Evolutionary conservation across 768 basidiomycete genomes (phyloP), one percentile per base, ranked within the genome.

Genomic region (Mycena venus): DNA sequence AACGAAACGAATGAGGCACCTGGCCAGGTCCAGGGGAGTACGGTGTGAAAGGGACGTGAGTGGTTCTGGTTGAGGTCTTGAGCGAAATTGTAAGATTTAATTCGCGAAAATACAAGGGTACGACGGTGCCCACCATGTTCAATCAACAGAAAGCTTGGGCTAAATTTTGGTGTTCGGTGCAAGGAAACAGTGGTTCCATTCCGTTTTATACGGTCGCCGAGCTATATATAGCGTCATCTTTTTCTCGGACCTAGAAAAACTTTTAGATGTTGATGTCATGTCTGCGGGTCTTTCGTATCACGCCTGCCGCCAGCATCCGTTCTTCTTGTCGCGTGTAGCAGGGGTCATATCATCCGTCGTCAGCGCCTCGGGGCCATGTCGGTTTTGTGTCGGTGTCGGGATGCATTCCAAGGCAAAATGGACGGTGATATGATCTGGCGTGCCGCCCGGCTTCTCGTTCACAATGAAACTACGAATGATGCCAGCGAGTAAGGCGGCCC

Each of bases 311-410:
- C 56, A n/a, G 32, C 56, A 36, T 27, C 25, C 51, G n/a, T 6
- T 53, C 3, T 53, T 19, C 53, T 29, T 44, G 34, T 49, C n/a
- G 51, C n/a, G 55, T 14, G 53, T 2, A n/a, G 31, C 29, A 55
- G 70, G 63, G 15, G 9, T 21, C 63, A 59, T 65, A 55, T 65
- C 69, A n/a, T 31, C 31, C 47, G 27, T 19, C 15, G 55, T n/a
- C 31, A 32, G 55, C 31, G 55, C 17, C 49, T 29, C 55, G 55
- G 55, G 21, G 32, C 55, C 49, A 61, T 73, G 71, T 73, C 72
- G 72, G 72, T 23, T 47, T 68, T 73, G 72, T 58, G 67, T 73
- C 72, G 72, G 70, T 65, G 42, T 40, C 64, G 62, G 55, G 40
- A 6, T 29, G 31, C 27, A 31, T 29, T n/a, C 58, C 49, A 17